A percentile compares a stretch with the other conserved stretches of the same genome.
These are phyloP conservation scores for Schizophyllum amplum DNA, from an alignment of 1,284 basidiomycete species.

Conservation along the genomic window DNA sequence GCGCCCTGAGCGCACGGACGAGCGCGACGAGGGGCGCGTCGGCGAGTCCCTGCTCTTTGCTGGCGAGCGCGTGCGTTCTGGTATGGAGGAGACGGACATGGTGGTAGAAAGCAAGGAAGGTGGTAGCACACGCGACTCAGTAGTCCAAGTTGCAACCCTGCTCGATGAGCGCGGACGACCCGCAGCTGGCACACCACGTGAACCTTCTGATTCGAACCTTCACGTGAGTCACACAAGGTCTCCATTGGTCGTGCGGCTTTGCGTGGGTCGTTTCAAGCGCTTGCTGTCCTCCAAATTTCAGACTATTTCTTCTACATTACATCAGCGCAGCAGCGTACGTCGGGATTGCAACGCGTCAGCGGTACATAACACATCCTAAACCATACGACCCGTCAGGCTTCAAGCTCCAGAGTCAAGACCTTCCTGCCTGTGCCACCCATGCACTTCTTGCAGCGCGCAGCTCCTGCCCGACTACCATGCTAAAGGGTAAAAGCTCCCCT, in stretches of 20 bases:
- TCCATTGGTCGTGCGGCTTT: too few relatives aligned
- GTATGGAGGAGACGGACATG: background rate
- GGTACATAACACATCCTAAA: too few relatives aligned
- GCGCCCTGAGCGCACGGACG: constrained; percentile 40
- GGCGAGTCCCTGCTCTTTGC: constrained; percentile 24
- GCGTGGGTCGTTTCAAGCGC: too few relatives aligned
- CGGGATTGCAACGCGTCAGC: too few relatives aligned
- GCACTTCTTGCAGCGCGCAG: background rate
- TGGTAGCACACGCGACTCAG: background rate
- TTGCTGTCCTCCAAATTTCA: too few relatives aligned
- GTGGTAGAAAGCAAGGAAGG: background rate
- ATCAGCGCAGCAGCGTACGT: too few relatives aligned
- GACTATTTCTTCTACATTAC: too few relatives aligned
- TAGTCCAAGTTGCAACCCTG: too few relatives aligned
- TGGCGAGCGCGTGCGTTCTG: background rate
- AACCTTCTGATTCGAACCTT: background rate
- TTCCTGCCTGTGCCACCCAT: background rate
- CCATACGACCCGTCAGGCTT: too few relatives aligned
- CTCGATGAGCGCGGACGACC: too few relatives aligned
- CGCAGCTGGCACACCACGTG: background rate
- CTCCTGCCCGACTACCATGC: background rate
- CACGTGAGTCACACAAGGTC: background rate
- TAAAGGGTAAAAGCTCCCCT: background rate
- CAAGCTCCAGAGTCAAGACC: too few relatives aligned
- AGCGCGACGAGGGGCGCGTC: constrained; percentile 54